Evolutionary conservation across 2,329 filamentous ascomycete genomes (phyloP).

Genomic region (Cladophialophora exuberans): DNA sequence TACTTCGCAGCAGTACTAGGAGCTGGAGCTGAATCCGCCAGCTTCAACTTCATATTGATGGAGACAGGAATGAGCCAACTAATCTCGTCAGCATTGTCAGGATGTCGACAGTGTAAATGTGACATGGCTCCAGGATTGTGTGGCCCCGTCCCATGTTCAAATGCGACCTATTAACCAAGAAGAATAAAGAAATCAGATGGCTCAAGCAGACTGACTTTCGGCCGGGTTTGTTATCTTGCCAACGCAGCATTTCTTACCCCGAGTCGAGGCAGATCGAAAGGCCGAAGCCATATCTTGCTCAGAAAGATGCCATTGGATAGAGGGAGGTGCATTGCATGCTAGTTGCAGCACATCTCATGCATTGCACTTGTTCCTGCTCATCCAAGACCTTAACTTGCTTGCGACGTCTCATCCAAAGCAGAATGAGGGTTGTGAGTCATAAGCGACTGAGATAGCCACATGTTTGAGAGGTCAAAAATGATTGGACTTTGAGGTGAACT

Average conservation of each 20-base stretch:
- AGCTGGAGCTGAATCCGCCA: too few relatives aligned
- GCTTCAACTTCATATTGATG: too few relatives aligned
- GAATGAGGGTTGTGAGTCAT: background rate
- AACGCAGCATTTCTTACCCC: slow-evolving; percentile 1
- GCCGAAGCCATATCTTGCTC: background rate
- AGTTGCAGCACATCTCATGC: background rate
- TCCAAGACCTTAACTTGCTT: background rate
- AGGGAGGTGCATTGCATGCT: background rate
- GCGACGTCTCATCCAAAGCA: background rate
- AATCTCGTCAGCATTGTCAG: too few relatives aligned
- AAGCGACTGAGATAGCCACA: background rate
- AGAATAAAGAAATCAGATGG: background rate
- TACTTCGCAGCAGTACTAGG: too few relatives aligned
- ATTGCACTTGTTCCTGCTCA: slow-evolving; percentile 1
- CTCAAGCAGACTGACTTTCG: background rate
- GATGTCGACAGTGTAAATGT: too few relatives aligned
- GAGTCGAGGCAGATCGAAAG: background rate
- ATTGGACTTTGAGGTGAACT: too few relatives aligned
- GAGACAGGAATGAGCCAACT: too few relatives aligned
- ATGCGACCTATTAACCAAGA: too few relatives aligned
- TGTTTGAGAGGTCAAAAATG: too few relatives aligned
- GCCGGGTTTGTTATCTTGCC: slow-evolving; percentile 1
- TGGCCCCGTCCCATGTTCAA: too few relatives aligned
- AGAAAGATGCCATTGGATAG: slow-evolving; percentile 2
- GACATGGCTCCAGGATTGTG: too few relatives aligned